These are phyloP conservation scores for Cyberlindnera galapagoensis DNA, from an alignment of 805 yeast species.

Conservation along the genomic window DNA sequence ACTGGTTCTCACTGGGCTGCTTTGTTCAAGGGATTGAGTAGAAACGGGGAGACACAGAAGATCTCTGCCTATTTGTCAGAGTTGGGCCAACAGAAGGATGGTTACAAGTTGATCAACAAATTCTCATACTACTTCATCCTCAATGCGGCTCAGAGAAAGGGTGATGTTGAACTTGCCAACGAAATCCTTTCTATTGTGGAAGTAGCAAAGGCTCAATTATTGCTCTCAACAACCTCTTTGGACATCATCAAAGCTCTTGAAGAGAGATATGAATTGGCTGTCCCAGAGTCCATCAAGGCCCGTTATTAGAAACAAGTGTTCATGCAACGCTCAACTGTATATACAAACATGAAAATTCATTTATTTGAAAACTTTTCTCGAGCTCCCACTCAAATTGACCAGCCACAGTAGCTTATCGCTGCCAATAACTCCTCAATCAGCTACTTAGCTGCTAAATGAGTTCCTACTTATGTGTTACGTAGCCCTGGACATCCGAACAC, in stretches of 20 bases:
- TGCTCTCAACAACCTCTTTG: slow-evolving; percentile 6
- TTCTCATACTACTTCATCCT: slow-evolving; percentile 18
- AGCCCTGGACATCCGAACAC: too few species aligned
- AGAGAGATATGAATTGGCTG: slow-evolving; percentile 5
- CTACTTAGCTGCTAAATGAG: too few species aligned
- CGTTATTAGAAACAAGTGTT: too few species aligned
- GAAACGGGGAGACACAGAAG: slow-evolving; percentile 8
- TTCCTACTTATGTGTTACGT: too few species aligned
- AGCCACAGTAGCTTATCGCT: too few species aligned
- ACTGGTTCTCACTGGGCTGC: slow-evolving; percentile 19
- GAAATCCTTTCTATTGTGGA: slow-evolving; percentile 11
- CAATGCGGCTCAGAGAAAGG: slow-evolving; percentile 11
- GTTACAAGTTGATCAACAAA: slow-evolving; percentile 8
- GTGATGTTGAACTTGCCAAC: slow-evolving; percentile 17
- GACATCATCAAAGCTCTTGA: slow-evolving; percentile 7
- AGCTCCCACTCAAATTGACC: too few species aligned
- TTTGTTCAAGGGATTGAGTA: slow-evolving; percentile 20
- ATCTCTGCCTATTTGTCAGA: slow-evolving; percentile 13
- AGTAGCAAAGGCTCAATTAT: slow-evolving; percentile 2
- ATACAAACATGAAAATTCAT: too few species aligned
- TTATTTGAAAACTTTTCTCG: too few species aligned
- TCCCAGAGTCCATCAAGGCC: slow-evolving; percentile 15
- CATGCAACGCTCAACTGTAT: too few species aligned
- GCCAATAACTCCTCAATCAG: too few species aligned
- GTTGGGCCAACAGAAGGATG: slow-evolving; percentile 3